Percentiles rank a stretch among this genome's conserved stretches.
These are phyloP conservation scores for Ogataea zsoltii DNA, from an alignment of 805 yeast genomes.

Conservation along the genomic window DNA sequence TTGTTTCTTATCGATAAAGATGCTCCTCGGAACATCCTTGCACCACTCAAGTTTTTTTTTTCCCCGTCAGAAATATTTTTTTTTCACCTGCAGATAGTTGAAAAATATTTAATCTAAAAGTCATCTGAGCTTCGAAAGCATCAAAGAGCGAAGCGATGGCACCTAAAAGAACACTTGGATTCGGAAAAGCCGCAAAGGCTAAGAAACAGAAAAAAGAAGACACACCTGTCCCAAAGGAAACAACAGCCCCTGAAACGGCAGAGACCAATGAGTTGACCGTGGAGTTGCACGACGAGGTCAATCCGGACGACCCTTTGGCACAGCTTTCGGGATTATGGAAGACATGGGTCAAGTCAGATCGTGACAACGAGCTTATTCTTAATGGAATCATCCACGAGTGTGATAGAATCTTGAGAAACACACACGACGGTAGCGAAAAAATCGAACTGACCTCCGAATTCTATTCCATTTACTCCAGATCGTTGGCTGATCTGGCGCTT, in stretches of 20 bases:
- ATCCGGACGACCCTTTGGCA: conserved; percentile 75
- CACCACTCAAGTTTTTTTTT: conserved; percentile 8
- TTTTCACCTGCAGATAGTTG: conserved; percentile 3
- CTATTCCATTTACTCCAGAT: conserved; percentile 72
- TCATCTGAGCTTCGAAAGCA: too few relatives aligned
- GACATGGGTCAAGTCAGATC: conserved; percentile 55
- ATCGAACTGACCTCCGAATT: conserved; percentile 49
- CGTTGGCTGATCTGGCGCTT: conserved; percentile 63
- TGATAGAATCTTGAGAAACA: conserved; percentile 68
- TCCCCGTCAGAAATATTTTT: too few relatives aligned
- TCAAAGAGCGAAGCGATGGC: conserved; percentile 50
- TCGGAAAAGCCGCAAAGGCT: conserved; percentile 57
- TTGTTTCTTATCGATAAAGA: too few relatives aligned
- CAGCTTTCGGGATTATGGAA: conserved; percentile 75
- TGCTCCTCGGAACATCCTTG: not conserved
- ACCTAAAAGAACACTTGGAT: conserved; percentile 62
- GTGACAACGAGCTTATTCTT: conserved; percentile 62
- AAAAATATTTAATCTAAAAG: too few relatives aligned
- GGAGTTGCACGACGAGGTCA: conserved; percentile 67
- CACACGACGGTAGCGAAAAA: conserved; percentile 33
- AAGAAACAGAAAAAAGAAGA: conserved; percentile 41
- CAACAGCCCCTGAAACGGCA: conserved; percentile 16
- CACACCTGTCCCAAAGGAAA: conserved; percentile 19
- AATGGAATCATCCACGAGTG: conserved; percentile 93
- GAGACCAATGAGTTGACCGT: conserved; percentile 49